A percentile compares a stretch with the other conserved stretches of the same genome.
phyloP scores from a whole-genome alignment of 305 asterid genomes.

The Stenogyne calaminthoides region DNA sequence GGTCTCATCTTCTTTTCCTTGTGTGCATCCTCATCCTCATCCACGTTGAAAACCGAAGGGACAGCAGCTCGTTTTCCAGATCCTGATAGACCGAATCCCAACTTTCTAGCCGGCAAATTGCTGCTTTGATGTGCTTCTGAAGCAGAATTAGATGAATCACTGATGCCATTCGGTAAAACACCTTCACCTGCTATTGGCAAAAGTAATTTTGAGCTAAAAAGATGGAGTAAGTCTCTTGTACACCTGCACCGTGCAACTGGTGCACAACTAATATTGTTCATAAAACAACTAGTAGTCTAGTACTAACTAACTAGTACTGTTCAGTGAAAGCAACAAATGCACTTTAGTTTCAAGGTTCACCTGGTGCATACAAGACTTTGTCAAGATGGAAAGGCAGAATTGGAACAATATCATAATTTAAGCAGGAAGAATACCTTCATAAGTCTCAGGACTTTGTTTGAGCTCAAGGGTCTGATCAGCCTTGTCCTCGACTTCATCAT shows the following conservation, averaged over 20 bases:
- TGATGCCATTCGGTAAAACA: slow-evolving; percentile 55
- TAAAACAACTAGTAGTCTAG: too few relatives aligned
- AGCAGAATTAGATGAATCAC: slow-evolving; percentile 51
- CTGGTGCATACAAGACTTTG: too few relatives aligned
- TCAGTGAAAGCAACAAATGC: too few relatives aligned
- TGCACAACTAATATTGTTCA: too few relatives aligned
- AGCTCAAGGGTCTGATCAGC: slow-evolving; percentile 48
- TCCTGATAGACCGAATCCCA: slow-evolving; percentile 93
- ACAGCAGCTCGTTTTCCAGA: slow-evolving; percentile 90
- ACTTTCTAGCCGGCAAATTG: slow-evolving; percentile 66
- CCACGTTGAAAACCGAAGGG: slow-evolving; percentile 87
- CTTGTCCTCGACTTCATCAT: slow-evolving; percentile 50
- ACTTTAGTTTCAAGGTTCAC: too few relatives aligned
- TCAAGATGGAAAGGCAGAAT: background rate
- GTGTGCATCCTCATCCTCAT: slow-evolving; percentile 90
- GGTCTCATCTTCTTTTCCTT: slow-evolving; percentile 99
- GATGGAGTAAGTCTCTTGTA: background rate
- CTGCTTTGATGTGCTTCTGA: slow-evolving; percentile 56
- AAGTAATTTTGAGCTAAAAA: slow-evolving; percentile 25
- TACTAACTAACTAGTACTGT: too few relatives aligned
- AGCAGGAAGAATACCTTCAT: slow-evolving; percentile 41
- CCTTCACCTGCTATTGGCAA: slow-evolving; percentile 57
- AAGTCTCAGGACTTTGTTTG: slow-evolving; percentile 45
- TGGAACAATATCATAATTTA: slow-evolving; percentile 14
- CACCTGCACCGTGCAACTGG: too few relatives aligned